phyloP scores from a whole-genome alignment of 202 grass and related monocot genomes.

The Carex arenaria region DNA sequence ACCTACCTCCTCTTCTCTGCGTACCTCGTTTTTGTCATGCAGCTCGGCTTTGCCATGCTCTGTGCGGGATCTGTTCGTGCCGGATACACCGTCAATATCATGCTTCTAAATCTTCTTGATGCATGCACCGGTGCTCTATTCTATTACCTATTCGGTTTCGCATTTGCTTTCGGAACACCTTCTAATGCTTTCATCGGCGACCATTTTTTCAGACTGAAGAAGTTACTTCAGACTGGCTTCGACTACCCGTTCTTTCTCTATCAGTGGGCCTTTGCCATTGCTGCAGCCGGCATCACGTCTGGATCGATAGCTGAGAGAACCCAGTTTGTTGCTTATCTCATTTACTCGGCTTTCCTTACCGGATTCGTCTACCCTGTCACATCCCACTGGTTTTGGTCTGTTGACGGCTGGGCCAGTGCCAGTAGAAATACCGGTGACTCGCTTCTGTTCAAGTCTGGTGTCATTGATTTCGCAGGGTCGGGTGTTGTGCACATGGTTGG shows the following conservation, averaged over 20 bases:
- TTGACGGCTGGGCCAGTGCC: constrained; percentile 56
- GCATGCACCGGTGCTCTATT: constrained; percentile 62
- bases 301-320: constrained; percentile 77
- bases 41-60: constrained; percentile 84
- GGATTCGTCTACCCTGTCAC: constrained; percentile 78
- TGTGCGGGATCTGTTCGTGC: constrained; percentile 67
- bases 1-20: constrained; percentile 80
- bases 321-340: constrained; percentile 72
- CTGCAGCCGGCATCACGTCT: constrained; percentile 76
- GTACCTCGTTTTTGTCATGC: constrained; percentile 75
- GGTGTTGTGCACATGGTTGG: constrained; percentile 76
- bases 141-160: constrained; percentile 81
- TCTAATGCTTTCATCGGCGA: constrained; percentile 76
- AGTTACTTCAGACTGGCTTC: constrained; percentile 32
- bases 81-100: constrained; percentile 83
- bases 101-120: constrained; percentile 79
- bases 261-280: constrained; percentile 92
- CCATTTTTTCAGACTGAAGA: constrained; percentile 63
- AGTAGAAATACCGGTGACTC: constrained; percentile 22
- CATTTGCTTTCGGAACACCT: constrained; percentile 61
- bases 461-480: constrained; percentile 74
- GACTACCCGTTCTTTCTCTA: constrained; percentile 76
- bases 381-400: constrained; percentile 77
- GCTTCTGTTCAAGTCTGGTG: constrained; percentile 49
- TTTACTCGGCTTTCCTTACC: constrained; percentile 82